Evolutionary conservation across 208 protist species (phyloP).

Genomic region (Endotrypanum monterogeii): DNA sequence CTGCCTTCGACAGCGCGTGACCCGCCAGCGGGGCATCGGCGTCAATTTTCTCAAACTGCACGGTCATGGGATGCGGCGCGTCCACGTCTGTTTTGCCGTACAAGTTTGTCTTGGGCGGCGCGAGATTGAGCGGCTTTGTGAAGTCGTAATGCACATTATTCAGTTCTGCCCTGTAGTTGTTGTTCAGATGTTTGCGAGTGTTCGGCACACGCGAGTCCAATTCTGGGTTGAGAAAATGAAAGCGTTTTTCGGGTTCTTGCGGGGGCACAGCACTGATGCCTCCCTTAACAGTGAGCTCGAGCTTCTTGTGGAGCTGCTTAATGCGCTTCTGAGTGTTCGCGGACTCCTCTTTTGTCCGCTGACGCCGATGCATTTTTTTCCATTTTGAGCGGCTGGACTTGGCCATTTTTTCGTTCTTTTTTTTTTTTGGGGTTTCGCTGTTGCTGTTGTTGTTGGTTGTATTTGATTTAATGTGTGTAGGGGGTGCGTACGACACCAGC

Average conservation of each 20-base stretch:
- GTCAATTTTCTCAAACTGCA: slow-evolving; percentile 55
- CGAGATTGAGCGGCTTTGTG: slow-evolving; percentile 61
- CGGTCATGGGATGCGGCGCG: slow-evolving; percentile 68
- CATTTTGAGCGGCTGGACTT: slow-evolving; percentile 87
- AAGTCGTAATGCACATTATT: slow-evolving; percentile 57
- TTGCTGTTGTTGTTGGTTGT: neutral
- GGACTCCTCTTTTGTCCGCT: slow-evolving; percentile 47
- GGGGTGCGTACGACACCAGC: neutral
- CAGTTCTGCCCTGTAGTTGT: slow-evolving; percentile 63
- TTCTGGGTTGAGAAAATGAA: slow-evolving; percentile 83
- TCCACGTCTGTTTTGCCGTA: slow-evolving; percentile 64
- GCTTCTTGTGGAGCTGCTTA: slow-evolving; percentile 63
- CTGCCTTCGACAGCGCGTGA: slow-evolving; percentile 66
- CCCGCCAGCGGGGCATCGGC: slow-evolving; percentile 63
- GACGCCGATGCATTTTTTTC: slow-evolving; percentile 80
- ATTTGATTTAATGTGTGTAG: slow-evolving; percentile 9
- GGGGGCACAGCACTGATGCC: slow-evolving; percentile 69
- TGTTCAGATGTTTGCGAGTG: slow-evolving; percentile 60
- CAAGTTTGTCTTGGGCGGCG: slow-evolving; percentile 51
- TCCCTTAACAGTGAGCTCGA: slow-evolving; percentile 65
- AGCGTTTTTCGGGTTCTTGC: slow-evolving; percentile 76
- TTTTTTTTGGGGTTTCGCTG: neutral
- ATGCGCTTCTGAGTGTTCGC: slow-evolving; percentile 51
- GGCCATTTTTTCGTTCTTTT: slow-evolving; percentile 42
- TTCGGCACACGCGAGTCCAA: slow-evolving; percentile 66